A percentile compares a stretch with the other conserved stretches of the same genome.
phyloP scores from a whole-genome alignment of 1,284 basidiomycete genomes.

The Cutaneotrichosporon dermatis region DNA sequence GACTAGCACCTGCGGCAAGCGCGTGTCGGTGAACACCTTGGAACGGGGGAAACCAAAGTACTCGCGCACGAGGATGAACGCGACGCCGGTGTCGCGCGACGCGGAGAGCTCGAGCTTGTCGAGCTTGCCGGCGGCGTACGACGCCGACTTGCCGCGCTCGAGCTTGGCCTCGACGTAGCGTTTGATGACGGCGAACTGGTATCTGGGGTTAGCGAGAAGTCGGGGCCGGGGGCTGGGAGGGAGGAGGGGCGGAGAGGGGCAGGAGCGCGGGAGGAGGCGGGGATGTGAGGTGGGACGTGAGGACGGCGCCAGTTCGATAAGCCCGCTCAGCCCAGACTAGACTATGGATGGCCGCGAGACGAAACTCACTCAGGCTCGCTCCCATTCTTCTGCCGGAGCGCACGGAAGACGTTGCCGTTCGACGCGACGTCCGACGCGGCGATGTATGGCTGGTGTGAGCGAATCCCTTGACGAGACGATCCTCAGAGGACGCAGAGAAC shows the following conservation, averaged over 20 bases:
- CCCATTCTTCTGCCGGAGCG: background rate
- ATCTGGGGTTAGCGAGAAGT: background rate
- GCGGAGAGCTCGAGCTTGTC: conserved; percentile 23
- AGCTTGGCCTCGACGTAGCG: background rate
- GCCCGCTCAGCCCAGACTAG: too few species aligned
- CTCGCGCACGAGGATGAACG: conserved; percentile 10
- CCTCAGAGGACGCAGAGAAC: too few species aligned
- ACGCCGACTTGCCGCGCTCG: background rate
- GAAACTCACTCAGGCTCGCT: background rate
- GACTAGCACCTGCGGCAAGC: too few species aligned
- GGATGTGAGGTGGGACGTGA: too few species aligned
- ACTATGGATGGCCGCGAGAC: too few species aligned
- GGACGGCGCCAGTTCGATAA: too few species aligned
- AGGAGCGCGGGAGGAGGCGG: too few species aligned
- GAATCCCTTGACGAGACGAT: too few species aligned
- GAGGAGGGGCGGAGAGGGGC: too few species aligned
- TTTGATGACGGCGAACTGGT: background rate
- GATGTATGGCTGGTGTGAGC: background rate
- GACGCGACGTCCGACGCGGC: background rate
- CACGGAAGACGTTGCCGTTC: background rate
- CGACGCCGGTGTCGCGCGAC: background rate
- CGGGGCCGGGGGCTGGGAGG: too few species aligned
- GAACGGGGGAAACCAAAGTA: conserved; percentile 5
- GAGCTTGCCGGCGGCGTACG: background rate
- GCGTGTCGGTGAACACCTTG: background rate